These are phyloP conservation scores for Trichophyton simii DNA, from an alignment of 2,329 filamentous ascomycete genomes.

Conservation along the genomic window DNA sequence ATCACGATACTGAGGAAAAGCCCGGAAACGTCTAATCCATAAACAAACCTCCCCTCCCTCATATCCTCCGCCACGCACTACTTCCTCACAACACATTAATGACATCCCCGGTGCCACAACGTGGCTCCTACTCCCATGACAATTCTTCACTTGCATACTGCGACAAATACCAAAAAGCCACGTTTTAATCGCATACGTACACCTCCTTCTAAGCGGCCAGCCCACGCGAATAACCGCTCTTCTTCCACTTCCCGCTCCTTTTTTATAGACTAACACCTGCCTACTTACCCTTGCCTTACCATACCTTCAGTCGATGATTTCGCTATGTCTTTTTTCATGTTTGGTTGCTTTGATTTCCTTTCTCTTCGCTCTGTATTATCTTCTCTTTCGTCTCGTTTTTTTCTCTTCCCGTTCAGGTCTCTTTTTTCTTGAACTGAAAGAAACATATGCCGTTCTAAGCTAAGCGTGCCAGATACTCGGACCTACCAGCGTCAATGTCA, in stretches of 20 bases:
- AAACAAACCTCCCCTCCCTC: slow-evolving; percentile 14
- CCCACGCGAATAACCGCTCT: background rate
- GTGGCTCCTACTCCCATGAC: background rate
- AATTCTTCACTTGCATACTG: background rate
- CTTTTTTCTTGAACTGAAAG: background rate
- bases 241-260: background rate
- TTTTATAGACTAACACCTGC: background rate
- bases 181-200: background rate
- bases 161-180: background rate
- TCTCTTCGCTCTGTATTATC: background rate
- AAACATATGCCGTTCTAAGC: background rate
- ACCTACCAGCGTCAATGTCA: background rate
- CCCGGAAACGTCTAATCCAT: slow-evolving; percentile 52
- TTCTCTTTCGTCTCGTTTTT: background rate
- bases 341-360: background rate
- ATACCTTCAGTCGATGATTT: background rate
- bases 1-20: slow-evolving; percentile 94
- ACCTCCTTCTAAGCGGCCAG: background rate
- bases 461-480: background rate
- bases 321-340: background rate
- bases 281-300: no score
- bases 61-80: background rate
- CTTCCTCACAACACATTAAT: background rate
- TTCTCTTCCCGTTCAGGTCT: background rate
- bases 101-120: background rate